These are phyloP conservation scores for Cercophora sp. DNA, from an alignment of 495 filamentous ascomycete species.

Conservation along the genomic window DNA sequence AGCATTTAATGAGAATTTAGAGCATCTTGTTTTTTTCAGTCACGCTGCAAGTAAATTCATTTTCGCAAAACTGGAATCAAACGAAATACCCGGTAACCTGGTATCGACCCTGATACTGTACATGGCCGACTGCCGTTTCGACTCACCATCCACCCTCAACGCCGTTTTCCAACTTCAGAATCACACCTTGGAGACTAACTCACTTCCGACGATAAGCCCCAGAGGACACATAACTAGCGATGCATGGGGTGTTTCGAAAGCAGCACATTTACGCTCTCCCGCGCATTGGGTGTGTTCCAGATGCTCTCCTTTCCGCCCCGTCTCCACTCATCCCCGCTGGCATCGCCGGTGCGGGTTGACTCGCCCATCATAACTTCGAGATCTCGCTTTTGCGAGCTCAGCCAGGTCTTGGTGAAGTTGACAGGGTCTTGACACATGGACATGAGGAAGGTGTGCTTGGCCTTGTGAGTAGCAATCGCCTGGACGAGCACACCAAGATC, in stretches of 20 bases:
- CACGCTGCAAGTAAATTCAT: too few relatives aligned
- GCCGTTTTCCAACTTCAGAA: too few relatives aligned
- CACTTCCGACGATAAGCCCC: too few relatives aligned
- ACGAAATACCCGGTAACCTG: too few relatives aligned
- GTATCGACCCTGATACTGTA: too few relatives aligned
- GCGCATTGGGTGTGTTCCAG: slow-evolving; percentile 51
- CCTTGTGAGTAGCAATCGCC: slow-evolving; percentile 70
- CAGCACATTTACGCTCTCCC: slow-evolving; percentile 53
- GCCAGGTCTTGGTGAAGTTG: slow-evolving; percentile 75
- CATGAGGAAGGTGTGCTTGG: slow-evolving; percentile 79
- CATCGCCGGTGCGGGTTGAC: slow-evolving; percentile 57
- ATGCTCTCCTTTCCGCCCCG: slow-evolving; percentile 47
- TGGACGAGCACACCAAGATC: slow-evolving; percentile 77
- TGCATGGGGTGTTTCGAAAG: slow-evolving; percentile 36
- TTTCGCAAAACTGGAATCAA: too few relatives aligned
- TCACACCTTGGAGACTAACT: too few relatives aligned
- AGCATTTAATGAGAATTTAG: too few relatives aligned
- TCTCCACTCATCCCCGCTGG: slow-evolving; percentile 53
- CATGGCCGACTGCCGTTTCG: too few relatives aligned
- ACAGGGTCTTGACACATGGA: slow-evolving; percentile 75
- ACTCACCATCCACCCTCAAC: too few relatives aligned
- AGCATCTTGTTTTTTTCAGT: too few relatives aligned
- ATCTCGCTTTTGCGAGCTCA: slow-evolving; percentile 83
- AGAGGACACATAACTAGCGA: slow-evolving; percentile 18
- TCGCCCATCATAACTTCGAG: slow-evolving; percentile 88